A percentile compares a stretch with the other conserved stretches of the same genome.
phyloP scores from a whole-genome alignment of 108 stramenopile species.

The Cyclotella distinguenda region DNA sequence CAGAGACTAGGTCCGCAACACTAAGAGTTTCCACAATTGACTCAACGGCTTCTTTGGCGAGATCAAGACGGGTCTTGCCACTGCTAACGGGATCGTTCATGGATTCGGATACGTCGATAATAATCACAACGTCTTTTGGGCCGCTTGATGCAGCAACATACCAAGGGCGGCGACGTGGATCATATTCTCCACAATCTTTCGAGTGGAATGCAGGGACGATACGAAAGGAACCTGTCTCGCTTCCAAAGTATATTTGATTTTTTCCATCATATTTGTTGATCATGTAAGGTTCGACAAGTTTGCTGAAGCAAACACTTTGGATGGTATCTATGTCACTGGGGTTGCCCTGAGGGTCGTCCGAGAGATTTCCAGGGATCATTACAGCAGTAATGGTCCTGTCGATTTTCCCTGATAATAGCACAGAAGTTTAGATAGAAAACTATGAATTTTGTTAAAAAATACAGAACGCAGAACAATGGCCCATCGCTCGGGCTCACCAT shows the following conservation, averaged over 20 bases:
- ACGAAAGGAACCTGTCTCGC: constrained; percentile 42
- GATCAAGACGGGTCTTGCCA: constrained; percentile 21
- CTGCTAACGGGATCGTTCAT: constrained; percentile 51
- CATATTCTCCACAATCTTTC: constrained; percentile 37
- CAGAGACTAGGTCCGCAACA: constrained; percentile 49
- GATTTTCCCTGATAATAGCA: no score
- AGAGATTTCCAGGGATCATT: constrained; percentile 6
- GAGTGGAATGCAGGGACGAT: constrained; percentile 41
- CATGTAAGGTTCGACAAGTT: constrained; percentile 29
- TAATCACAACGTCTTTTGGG: constrained; percentile 66
- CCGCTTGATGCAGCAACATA: constrained; percentile 59
- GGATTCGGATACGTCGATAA: constrained; percentile 53
- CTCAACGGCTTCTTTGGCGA: constrained; percentile 47
- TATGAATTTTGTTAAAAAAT: no score
- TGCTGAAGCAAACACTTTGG: constrained; percentile 25
- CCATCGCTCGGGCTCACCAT: no score
- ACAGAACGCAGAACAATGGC: no score
- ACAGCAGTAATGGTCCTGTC: constrained; percentile 13
- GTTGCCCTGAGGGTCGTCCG: not conserved
- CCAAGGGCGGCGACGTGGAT: constrained; percentile 58
- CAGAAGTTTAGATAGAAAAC: no score
- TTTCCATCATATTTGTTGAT: constrained; percentile 20
- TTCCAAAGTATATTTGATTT: constrained; percentile 42
- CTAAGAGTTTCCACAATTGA: constrained; percentile 48
- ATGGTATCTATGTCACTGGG: constrained; percentile 20